A percentile compares a stretch with the other conserved stretches of the same genome.
phyloP scores from a whole-genome alignment of 345 rosid species.

The Aquilaria malaccensis region DNA sequence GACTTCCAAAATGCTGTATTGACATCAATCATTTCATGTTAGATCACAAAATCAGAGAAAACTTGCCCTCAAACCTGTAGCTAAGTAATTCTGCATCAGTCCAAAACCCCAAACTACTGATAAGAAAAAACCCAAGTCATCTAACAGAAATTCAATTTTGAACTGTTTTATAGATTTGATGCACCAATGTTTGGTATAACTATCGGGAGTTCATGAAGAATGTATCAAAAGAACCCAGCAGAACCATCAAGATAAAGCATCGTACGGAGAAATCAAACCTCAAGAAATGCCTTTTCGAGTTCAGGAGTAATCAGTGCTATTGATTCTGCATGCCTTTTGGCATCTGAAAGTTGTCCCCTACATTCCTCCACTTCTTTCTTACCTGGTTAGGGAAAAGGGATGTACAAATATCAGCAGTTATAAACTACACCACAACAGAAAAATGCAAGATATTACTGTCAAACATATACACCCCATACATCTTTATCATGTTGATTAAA shows the following conservation, averaged over 20 bases:
- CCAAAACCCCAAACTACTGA: no score
- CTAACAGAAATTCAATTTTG: no score
- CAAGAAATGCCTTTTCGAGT: constrained; percentile 65
- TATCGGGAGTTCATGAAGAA: not conserved
- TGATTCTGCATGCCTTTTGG: constrained; percentile 80
- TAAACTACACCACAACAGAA: not conserved
- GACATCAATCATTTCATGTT: no score
- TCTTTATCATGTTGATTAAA: not conserved
- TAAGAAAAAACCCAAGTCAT: no score
- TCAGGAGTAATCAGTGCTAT: constrained; percentile 69
- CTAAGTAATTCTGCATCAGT: no score
- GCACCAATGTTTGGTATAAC: not conserved
- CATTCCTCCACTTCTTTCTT: constrained; percentile 52
- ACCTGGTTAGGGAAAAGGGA: constrained; percentile 32
- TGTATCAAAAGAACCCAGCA: not conserved
- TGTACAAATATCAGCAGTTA: constrained; percentile 6
- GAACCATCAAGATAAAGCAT: not conserved
- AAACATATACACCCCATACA: not conserved
- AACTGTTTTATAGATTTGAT: not conserved
- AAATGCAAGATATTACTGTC: not conserved
- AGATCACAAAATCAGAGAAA: no score
- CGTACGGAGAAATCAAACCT: constrained; percentile 33
- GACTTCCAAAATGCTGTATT: no score
- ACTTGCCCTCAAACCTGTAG: no score
- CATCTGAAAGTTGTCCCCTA: constrained; percentile 45